These are phyloP conservation scores for Solanum dulcamara DNA, from an alignment of 257 asterid species.

Conservation along the genomic window DNA sequence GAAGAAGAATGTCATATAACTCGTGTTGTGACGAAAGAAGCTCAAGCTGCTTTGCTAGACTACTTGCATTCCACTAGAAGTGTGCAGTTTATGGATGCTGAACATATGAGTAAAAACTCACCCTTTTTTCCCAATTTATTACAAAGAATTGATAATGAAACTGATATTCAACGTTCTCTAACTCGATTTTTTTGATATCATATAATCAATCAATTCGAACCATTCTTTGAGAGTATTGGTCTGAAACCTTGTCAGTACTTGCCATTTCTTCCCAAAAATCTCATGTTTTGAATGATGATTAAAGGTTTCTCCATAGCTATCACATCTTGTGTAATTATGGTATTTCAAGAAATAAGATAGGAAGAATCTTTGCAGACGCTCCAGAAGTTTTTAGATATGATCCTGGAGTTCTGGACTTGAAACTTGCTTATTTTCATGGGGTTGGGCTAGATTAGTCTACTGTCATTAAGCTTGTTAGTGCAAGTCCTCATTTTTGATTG, in stretches of 20 bases:
- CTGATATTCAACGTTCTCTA: slow-evolving; percentile 25
- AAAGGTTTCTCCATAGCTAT: slow-evolving; percentile 45
- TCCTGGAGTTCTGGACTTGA: slow-evolving; percentile 29
- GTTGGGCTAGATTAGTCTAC: slow-evolving; percentile 38
- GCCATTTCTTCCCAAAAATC: slow-evolving; percentile 38
- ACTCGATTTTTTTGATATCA: slow-evolving; percentile 60
- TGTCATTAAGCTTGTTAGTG: slow-evolving; percentile 38
- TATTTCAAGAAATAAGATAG: slow-evolving; percentile 37
- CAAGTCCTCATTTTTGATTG: slow-evolving; percentile 45
- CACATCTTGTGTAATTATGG: slow-evolving; percentile 58
- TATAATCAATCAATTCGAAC: slow-evolving; percentile 85
- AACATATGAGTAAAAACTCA: slow-evolving; percentile 55
- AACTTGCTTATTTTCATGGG: slow-evolving; percentile 29
- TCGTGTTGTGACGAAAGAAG: slow-evolving; percentile 29
- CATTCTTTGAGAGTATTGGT: slow-evolving; percentile 76
- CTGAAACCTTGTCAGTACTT: slow-evolving; percentile 37
- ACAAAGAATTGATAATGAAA: slow-evolving; percentile 20
- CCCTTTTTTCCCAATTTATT: slow-evolving; percentile 42
- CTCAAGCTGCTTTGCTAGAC: slow-evolving; percentile 53
- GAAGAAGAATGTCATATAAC: slow-evolving; percentile 1
- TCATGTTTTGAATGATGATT: slow-evolving; percentile 64
- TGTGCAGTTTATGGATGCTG: slow-evolving; percentile 59
- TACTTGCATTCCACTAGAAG: slow-evolving; percentile 69
- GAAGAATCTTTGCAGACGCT: slow-evolving; percentile 44
- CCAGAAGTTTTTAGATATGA: slow-evolving; percentile 39